Percentiles rank a stretch among this genome's conserved stretches.
phyloP scores from a whole-genome alignment of 805 yeast genomes.

The Wickerhamomyces ciferrii region DNA sequence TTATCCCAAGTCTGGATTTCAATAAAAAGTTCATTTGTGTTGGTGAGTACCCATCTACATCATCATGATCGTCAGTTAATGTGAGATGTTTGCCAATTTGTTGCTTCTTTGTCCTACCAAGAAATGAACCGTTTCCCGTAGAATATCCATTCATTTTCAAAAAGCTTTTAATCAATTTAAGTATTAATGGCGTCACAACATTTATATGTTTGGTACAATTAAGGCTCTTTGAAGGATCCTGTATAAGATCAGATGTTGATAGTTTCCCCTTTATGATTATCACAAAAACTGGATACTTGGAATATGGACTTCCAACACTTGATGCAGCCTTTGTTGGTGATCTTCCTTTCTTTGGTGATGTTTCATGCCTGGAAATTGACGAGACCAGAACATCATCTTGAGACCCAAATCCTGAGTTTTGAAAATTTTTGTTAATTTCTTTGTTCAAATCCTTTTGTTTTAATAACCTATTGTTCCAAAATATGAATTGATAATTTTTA shows the following conservation, averaged over 20 bases:
- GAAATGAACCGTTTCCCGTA: not conserved
- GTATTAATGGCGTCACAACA: constrained; percentile 25
- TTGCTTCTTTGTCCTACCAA: too few relatives aligned
- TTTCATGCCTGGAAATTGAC: constrained; percentile 7
- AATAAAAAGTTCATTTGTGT: not conserved
- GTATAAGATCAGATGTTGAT: constrained; percentile 30
- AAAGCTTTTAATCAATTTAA: constrained; percentile 25
- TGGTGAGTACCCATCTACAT: not conserved
- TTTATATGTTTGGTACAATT: constrained; percentile 19
- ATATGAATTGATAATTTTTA: constrained; percentile 37
- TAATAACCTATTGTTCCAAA: constrained; percentile 33
- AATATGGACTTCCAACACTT: constrained; percentile 27
- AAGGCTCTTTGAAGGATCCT: constrained; percentile 33
- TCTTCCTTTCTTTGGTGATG: constrained; percentile 18
- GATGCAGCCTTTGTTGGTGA: constrained; percentile 19
- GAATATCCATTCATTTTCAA: constrained; percentile 18
- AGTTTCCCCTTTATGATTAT: constrained; percentile 25
- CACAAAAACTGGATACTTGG: constrained; percentile 33
- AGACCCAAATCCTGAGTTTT: constrained; percentile 17
- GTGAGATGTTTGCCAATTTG: too few relatives aligned
- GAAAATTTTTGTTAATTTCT: constrained; percentile 22
- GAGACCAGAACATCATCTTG: constrained; percentile 8
- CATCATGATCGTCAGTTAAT: too few relatives aligned
- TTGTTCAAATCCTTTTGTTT: constrained; percentile 9
- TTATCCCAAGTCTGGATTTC: constrained; percentile 1